phyloP scores from a whole-genome alignment of 2,329 filamentous ascomycete genomes.

The Fusarium globosum region DNA sequence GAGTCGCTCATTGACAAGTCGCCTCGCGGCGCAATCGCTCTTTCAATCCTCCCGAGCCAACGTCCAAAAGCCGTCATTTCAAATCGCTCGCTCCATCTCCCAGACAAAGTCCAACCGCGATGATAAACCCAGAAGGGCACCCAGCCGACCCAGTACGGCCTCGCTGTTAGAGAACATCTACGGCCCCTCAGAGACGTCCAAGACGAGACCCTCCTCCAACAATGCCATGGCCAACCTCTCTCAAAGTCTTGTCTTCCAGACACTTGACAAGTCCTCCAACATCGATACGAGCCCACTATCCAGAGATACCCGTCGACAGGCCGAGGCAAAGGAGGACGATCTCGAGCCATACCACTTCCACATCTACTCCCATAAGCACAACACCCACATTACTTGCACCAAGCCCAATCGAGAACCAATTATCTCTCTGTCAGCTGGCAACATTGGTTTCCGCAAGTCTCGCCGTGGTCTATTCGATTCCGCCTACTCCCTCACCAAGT shows the following conservation, averaged over 20 bases:
- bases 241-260: constrained; percentile 55
- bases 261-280: constrained; percentile 48
- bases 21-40: constrained; percentile 56
- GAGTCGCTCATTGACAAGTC: constrained; percentile 57
- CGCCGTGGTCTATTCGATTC: constrained; percentile 87
- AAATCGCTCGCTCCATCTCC: constrained; percentile 52
- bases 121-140: constrained; percentile 40
- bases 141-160: constrained; percentile 44
- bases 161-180: constrained; percentile 51
- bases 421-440: constrained; percentile 83
- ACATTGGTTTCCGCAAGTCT: constrained; percentile 90
- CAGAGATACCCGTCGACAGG: constrained; percentile 31
- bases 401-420: constrained; percentile 83
- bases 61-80: constrained; percentile 35
- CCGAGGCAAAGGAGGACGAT: constrained; percentile 50
- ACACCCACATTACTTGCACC: constrained; percentile 92
- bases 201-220: constrained; percentile 32
- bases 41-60: constrained; percentile 43
- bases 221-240: constrained; percentile 51
- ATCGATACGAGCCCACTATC: constrained; percentile 50
- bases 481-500: constrained; percentile 88
- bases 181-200: constrained; percentile 40
- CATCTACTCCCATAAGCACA: constrained; percentile 89
- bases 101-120: constrained; percentile 50
- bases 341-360: constrained; percentile 84